These are phyloP conservation scores for Ramalina intermedia DNA, from an alignment of 495 filamentous ascomycete species.

Conservation along the genomic window DNA sequence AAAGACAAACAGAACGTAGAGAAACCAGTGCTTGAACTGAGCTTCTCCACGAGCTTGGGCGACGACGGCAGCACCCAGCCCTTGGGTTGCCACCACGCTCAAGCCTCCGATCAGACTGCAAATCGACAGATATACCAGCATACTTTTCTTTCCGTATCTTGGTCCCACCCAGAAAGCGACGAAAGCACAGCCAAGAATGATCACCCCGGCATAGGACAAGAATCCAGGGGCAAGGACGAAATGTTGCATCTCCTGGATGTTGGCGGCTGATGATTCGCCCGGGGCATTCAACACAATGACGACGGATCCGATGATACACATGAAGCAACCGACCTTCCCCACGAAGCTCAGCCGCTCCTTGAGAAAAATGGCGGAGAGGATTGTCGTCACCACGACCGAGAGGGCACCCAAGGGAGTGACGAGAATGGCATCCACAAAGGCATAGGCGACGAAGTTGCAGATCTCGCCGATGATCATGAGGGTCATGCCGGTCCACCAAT, in stretches of 20 bases:
- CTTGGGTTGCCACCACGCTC: slow-evolving; percentile 91
- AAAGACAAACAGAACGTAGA: slow-evolving; percentile 85
- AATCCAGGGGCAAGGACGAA: slow-evolving; percentile 85
- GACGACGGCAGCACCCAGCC: slow-evolving; percentile 80
- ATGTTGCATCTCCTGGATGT: slow-evolving; percentile 85
- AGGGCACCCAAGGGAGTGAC: slow-evolving; percentile 93
- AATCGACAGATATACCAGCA: slow-evolving; percentile 93
- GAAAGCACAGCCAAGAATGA: slow-evolving; percentile 57
- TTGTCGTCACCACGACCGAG: slow-evolving; percentile 84
- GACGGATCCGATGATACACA: slow-evolving; percentile 85
- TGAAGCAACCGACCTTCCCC: slow-evolving; percentile 89
- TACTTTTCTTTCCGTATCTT: slow-evolving; percentile 86
- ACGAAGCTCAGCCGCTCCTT: slow-evolving; percentile 93
- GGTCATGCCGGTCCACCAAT: slow-evolving; percentile 94
- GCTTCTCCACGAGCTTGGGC: slow-evolving; percentile 63
- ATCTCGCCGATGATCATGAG: slow-evolving; percentile 95
- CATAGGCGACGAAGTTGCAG: slow-evolving; percentile 95
- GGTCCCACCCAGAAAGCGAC: slow-evolving; percentile 76
- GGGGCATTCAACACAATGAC: slow-evolving; percentile 93
- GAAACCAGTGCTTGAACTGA: slow-evolving; percentile 96
- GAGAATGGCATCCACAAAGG: slow-evolving; percentile 91
- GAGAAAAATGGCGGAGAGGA: slow-evolving; percentile 88
- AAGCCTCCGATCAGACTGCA: slow-evolving; percentile 90
- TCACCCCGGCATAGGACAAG: slow-evolving; percentile 66
- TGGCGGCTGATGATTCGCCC: slow-evolving; percentile 62